phyloP scores from a whole-genome alignment of 2,329 filamentous ascomycete genomes.

The Dissoconium aciculare region DNA sequence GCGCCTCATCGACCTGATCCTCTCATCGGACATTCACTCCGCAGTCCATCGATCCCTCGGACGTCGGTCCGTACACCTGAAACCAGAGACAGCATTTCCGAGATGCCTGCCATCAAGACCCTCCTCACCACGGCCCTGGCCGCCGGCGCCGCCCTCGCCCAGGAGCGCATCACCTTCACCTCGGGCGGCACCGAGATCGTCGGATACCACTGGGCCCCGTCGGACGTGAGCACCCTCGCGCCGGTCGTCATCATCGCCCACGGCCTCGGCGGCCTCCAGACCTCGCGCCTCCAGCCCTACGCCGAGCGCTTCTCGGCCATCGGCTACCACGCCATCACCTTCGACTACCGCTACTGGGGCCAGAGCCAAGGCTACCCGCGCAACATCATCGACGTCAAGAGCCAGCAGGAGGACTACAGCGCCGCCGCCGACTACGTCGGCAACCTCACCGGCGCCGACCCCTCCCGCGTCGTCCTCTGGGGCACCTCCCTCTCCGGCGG shows the following conservation, averaged over 20 bases:
- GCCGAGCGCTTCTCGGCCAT: slow-evolving; percentile 5
- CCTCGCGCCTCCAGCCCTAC: slow-evolving; percentile 4
- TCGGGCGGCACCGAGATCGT: slow-evolving; percentile 3
- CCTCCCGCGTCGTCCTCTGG: slow-evolving; percentile 3
- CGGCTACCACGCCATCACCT: slow-evolving; percentile 5
- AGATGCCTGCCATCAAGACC: background rate
- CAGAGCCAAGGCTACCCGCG: slow-evolving; percentile 3
- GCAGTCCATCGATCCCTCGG: background rate
- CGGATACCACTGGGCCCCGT: slow-evolving; percentile 4
- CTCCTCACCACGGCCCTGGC: too few relatives aligned
- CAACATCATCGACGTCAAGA: slow-evolving; percentile 5
- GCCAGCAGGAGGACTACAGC: slow-evolving; percentile 4
- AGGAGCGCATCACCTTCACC: slow-evolving; percentile 3
- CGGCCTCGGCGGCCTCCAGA: slow-evolving; percentile 5
- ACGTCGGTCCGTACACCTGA: background rate
- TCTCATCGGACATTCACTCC: too few relatives aligned
- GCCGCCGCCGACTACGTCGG: slow-evolving; percentile 3
- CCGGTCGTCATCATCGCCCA: slow-evolving; percentile 5
- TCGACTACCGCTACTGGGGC: slow-evolving; percentile 6
- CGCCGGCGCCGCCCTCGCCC: too few relatives aligned
- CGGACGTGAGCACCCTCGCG: background rate
- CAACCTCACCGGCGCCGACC: slow-evolving; percentile 4
- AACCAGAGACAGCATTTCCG: slow-evolving; percentile 12
- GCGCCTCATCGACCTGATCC: too few relatives aligned
- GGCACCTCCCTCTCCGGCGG: slow-evolving; percentile 6